Base-by-base conservation (phyloP, 208 protist species). In the Angomonas desouzai region DNA sequence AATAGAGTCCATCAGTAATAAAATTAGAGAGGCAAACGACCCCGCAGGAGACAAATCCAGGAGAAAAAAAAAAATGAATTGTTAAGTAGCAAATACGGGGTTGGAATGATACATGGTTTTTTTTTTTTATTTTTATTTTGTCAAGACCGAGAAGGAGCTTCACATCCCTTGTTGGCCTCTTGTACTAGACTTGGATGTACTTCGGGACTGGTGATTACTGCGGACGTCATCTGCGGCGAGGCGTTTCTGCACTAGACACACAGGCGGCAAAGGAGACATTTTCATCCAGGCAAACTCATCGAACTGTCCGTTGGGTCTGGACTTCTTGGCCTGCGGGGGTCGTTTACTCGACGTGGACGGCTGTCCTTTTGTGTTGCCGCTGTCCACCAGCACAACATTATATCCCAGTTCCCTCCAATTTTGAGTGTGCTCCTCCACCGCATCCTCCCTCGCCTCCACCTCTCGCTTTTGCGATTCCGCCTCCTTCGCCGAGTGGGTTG, bases 391-490 rank as follows among this genome's bases (percentile, higher is more conserved):
- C 6, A 88, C 74, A 10, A 83, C 80, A 22, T 83, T 75, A 68
- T 94, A 94, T 53, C 88, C 88, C 1, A 94, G 61, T 70, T 88
- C 83, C 2, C 69, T 81, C 88, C 88, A 94, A 2, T 75, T 71
- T 16, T 74, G 65, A 22, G 73, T 43, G n/a, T 77, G 62, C 10
- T 71, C 61, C 13, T 68, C 65, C 13, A 66, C 48, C 23, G 66
- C 30, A 10, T 38, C 18, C 25, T 47, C 34, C 3, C 30, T 27
- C 3, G 20, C n/a, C 1, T 23, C 56, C 55, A n/a, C 30, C 13
- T 25, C 30, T 3, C 9, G 3, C 9, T 3, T 4, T 13, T 27
- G 4, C 20, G 4, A 4, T 4, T 51, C 45, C 32, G 3, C 43
- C n/a, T 25, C 45, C 1, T 64, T 27, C 9, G 45, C 29, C 18